phyloP scores from a whole-genome alignment of 2,329 filamentous ascomycete genomes.

The Botrytis byssoidea region DNA sequence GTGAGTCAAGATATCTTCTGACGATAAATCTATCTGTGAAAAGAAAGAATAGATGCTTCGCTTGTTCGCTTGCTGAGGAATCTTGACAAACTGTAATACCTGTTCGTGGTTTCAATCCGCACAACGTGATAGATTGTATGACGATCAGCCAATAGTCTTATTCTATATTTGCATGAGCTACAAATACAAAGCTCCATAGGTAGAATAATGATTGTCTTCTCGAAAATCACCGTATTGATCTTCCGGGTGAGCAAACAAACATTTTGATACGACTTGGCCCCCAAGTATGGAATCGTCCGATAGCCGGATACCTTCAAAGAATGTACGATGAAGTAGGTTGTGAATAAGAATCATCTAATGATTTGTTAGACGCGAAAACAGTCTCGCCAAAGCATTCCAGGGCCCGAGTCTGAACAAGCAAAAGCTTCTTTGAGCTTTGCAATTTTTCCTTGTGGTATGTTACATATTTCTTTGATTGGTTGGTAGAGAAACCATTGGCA shows the following conservation, averaged over 20 bases:
- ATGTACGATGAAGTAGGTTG: background rate
- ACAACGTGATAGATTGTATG: background rate
- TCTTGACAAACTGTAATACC: conserved; percentile 13
- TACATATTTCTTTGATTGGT: background rate
- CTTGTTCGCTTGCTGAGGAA: conserved; percentile 12
- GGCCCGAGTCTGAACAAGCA: background rate
- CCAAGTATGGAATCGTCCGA: background rate
- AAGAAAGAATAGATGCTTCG: background rate
- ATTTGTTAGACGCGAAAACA: too few species aligned
- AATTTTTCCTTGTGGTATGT: background rate
- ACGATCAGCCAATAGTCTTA: conserved; percentile 1
- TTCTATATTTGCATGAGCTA: background rate
- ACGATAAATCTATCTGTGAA: background rate
- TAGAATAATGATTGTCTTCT: background rate
- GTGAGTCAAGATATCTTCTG: conserved; percentile 17
- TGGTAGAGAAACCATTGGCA: background rate
- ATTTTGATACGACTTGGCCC: conserved; percentile 1
- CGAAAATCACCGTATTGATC: background rate
- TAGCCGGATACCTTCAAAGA: background rate
- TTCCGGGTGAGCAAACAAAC: conserved; percentile 12
- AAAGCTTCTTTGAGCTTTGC: background rate
- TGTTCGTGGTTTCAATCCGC: background rate
- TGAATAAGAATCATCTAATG: too few species aligned
- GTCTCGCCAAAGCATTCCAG: background rate
- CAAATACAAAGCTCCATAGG: background rate